Conservation (phyloP, 1,284 basidiomycete genomes). For the Sanghuangporus baumii region DNA sequence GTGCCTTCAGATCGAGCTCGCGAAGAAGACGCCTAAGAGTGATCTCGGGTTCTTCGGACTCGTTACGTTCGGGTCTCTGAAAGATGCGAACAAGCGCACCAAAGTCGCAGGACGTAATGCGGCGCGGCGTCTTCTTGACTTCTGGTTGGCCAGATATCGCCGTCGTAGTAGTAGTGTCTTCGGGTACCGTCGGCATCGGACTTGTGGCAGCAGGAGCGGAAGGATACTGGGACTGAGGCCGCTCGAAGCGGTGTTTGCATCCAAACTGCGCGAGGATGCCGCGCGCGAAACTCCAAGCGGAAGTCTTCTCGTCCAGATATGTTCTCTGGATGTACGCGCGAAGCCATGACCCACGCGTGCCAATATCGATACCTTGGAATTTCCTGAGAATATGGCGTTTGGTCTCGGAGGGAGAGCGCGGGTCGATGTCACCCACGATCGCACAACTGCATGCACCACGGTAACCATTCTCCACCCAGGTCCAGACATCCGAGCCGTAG, state of each 20-base stretch:
- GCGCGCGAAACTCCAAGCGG: neutral
- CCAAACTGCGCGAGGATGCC: slow-evolving; percentile 5
- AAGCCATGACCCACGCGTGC: slow-evolving; percentile 19
- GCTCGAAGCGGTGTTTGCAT: slow-evolving; percentile 4
- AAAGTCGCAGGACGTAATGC: slow-evolving; percentile 8
- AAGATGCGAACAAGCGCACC: slow-evolving; percentile 8
- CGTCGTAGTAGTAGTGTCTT: neutral
- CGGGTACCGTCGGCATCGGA: neutral
- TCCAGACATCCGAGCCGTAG: slow-evolving; percentile 42
- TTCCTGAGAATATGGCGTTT: slow-evolving; percentile 2
- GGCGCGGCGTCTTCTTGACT: slow-evolving; percentile 7
- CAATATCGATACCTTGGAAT: slow-evolving; percentile 9
- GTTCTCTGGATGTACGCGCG: slow-evolving; percentile 16
- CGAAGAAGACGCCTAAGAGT: slow-evolving; percentile 6
- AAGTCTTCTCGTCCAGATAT: slow-evolving; percentile 2
- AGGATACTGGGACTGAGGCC: neutral
- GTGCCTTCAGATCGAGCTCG: slow-evolving; percentile 5
- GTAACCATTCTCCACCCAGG: slow-evolving; percentile 29
- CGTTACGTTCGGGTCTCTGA: neutral
- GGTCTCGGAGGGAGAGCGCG: slow-evolving; percentile 9
- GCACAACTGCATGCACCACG: slow-evolving; percentile 19
- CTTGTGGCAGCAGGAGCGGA: neutral
- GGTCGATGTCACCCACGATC: slow-evolving; percentile 11
- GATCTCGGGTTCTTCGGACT: slow-evolving; percentile 5
- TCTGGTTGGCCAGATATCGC: neutral